Conservation (phyloP, 2,329 filamentous ascomycete genomes). For the Nothomitra cinnamomea region DNA sequence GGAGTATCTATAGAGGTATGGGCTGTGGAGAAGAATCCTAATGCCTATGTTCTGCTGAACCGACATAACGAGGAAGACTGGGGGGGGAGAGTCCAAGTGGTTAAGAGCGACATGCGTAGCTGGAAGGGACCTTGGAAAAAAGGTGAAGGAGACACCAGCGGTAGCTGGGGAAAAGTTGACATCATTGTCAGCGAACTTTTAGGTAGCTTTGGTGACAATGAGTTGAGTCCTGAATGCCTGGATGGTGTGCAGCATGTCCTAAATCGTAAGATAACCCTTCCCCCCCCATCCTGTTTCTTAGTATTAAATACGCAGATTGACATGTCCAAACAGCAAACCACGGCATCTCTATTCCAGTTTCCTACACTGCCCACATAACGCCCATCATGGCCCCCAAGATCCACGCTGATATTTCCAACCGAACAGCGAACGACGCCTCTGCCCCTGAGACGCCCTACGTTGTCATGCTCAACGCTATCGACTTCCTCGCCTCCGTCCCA, state of each 20-base stretch:
- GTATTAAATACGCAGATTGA: conserved; percentile 19
- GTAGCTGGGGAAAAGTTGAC: conserved; percentile 54
- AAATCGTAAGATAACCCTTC: conserved; percentile 23
- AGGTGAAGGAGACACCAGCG: conserved; percentile 24
- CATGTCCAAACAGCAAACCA: conserved; percentile 30
- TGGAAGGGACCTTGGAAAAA: conserved; percentile 62
- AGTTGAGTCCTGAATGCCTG: conserved; percentile 88
- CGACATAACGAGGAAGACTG: conserved; percentile 73
- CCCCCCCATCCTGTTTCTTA: neutral
- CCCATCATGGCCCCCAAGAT: conserved; percentile 80
- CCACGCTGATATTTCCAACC: conserved; percentile 58
- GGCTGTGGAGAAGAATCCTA: conserved; percentile 96
- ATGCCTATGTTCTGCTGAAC: conserved; percentile 85
- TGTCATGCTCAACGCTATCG: conserved; percentile 76
- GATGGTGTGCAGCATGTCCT: conserved; percentile 90
- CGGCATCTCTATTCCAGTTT: conserved; percentile 84
- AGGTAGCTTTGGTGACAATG: conserved; percentile 92
- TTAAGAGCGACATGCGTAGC: conserved; percentile 93
- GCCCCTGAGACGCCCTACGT: conserved; percentile 90
- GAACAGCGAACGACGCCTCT: conserved; percentile 43
- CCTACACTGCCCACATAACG: conserved; percentile 86
- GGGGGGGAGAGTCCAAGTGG: conserved; percentile 63
- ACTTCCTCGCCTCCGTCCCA: conserved; percentile 56
- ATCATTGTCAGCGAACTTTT: conserved; percentile 89
- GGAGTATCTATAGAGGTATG: conserved; percentile 70